These are phyloP conservation scores for Microbotryomycetes sp. DNA, from an alignment of 1,284 basidiomycete genomes.

Conservation along the genomic window DNA sequence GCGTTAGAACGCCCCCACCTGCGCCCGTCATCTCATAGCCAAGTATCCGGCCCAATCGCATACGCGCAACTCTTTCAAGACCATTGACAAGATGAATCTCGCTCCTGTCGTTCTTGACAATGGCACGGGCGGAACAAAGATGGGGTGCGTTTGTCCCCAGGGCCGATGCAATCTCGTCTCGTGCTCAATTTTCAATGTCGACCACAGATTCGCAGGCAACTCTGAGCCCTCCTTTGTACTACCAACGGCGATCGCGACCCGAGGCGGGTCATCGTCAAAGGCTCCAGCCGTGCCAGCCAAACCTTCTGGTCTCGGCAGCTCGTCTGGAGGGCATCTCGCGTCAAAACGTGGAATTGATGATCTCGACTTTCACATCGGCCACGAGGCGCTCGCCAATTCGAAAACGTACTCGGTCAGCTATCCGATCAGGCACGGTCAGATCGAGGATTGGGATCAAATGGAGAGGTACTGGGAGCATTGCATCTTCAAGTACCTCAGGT, in stretches of 20 bases:
- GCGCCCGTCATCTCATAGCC: too few relatives aligned
- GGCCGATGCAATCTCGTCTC: not conserved
- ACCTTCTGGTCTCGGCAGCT: conserved; percentile 48
- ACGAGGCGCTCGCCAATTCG: conserved; percentile 90
- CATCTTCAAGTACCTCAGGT: conserved; percentile 98
- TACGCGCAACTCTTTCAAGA: too few relatives aligned
- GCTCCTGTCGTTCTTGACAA: conserved; percentile 76
- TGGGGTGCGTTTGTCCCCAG: conserved; percentile 59
- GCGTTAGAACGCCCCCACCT: too few relatives aligned
- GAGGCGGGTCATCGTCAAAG: conserved; percentile 47
- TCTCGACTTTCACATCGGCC: conserved; percentile 98
- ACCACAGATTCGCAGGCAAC: conserved; percentile 85
- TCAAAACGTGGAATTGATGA: conserved; percentile 98
- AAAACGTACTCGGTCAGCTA: conserved; percentile 90
- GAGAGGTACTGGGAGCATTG: conserved; percentile 98
- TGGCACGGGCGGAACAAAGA: conserved; percentile 95
- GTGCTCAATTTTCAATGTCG: conserved; percentile 1
- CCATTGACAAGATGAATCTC: not conserved
- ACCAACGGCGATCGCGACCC: conserved; percentile 89
- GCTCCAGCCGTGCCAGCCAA: conserved; percentile 72
- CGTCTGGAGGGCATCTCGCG: conserved; percentile 56
- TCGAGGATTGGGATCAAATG: conserved; percentile 99
- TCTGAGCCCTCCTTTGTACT: conserved; percentile 97
- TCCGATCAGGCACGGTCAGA: conserved; percentile 95
- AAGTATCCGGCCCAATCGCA: too few relatives aligned